Evolutionary conservation across 352 stramenopile genomes (phyloP), one percentile per base, ranked within the genome.

Genomic region (Thraustochytrium striatum): DNA sequence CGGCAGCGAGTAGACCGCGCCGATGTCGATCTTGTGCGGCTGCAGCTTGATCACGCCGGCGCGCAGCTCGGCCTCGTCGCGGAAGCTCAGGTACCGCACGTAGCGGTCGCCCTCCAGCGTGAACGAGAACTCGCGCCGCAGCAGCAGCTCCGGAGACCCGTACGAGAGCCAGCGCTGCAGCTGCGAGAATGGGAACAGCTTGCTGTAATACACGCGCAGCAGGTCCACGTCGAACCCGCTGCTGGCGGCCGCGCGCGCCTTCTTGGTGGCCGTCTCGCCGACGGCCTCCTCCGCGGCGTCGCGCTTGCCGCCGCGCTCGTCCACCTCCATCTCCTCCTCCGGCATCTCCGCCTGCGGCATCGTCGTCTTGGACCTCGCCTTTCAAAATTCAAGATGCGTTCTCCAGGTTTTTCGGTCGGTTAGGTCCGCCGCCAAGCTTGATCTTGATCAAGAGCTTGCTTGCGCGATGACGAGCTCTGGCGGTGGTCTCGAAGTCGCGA

Each of bases 21-120:
- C 97, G 53, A 99, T 99, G 89, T 99, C 97, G 84, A 99, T 99
- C 85, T 99, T 99, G 84, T 96, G 94, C 21, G 97, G 97, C 57
- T 97, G 86, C 65, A 91, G 95, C 85, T 96, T 94, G 81, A 84
- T 88, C 86, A 96, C 94, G 69, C 88, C 86, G 35, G 84, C 83
- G 70, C 89, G 88, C 85, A 96, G 89, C 82, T 95, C 91, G 39
- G 89, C 87, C 11, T 89, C 88, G 81, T 92, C 91, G 85, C 89
- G 87, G 84, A 96, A 97, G 81, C 87, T 87, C 82, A 98, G 96
- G 88, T 99, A 99, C 11, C 97, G 95, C 81, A 99, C 98, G 88
- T 99, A 99, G 57, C 97, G 95, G 89, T 99, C 97, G 84, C 98
- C 95, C 65, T 97, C 94, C 41, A 95, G 86, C 7, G 96, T 99